Evolutionary conservation across 768 basidiomycete species (phyloP), one percentile per base, ranked within the genome.

Genomic region (Lyophyllum semitale): DNA sequence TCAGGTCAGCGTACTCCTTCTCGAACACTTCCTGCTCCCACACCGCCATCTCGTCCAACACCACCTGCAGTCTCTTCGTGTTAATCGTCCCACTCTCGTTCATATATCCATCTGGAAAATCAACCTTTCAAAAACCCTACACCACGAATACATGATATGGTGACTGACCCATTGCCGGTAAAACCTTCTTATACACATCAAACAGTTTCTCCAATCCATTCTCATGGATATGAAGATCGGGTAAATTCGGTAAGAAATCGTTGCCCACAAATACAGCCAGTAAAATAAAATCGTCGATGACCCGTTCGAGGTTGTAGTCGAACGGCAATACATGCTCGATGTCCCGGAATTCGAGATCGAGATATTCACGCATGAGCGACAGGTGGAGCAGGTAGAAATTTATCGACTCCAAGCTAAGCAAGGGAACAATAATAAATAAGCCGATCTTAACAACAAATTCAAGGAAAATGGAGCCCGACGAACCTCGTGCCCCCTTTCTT

Each of bases 251-350:
- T 59, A 98, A 71, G 73, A 98, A 98, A 74, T 98, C 96, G 68
- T 98, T 99, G 29, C 97, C 97, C 48, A 98, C 88, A 63, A 99
- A 99, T 25, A 98, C 93, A 22, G 95, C 93, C 62, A 99, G 84
- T 7, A 98, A 78, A 65, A 98, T 91, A 72, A 98, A 98, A 75
- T 99, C 97, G 71, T 99, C 96, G 67, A 99, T 96, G 70, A 99
- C 79, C 32, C 92, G 87, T 69, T 99, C 97, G 59, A 98, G 82
- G 66, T 79, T 89, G 71, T 98, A 98, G 27, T 77, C 74, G 77
- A 98, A 98, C 0, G 87, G 80, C 4, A 95, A 74, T 18, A 76
- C 63, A 1, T 80, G 77, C 54, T 81, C 80, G 48, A 95, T 84
- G 61, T 85, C 81, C 63, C 76, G 83, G 72, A 99, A 99, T 70